Evolutionary conservation across 306 rosid genomes (phyloP), one percentile per base, ranked within the genome.

Genomic region (Oxytropis ochrocephala): DNA sequence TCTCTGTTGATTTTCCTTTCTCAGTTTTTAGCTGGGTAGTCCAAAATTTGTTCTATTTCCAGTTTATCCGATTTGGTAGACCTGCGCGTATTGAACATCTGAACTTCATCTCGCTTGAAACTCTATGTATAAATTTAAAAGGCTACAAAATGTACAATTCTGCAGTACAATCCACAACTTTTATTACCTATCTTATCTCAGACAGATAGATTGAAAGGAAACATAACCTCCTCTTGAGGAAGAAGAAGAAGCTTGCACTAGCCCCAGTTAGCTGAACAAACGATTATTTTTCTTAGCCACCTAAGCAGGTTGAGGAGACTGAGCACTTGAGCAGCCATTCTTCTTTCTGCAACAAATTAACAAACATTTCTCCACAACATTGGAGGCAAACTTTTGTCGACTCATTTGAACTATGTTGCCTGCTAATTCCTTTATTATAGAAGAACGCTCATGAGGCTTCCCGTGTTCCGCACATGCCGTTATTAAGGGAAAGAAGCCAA

Each of bases 221-320:
- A 76, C 82, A 65, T 62, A 75, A 66, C 71, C 82, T 83, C 80
- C 74, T 49, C 2, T 35, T 33, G 38, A 33, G 69, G 83, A 69
- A 70, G n/a, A 60, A 61, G 84, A 51, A 47, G 91, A 70, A 84
- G 82, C 91, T 74, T 83, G 80, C 85, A 80, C 89, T 85, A 78
- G 91, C 90, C 86, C 86, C 90, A 76, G 96, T 88, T 93, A 93
- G 98, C 92, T 94, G 96, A 88, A 90, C 98, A 94, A 66, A 75
- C 83, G 47, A 36, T 59, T 59, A 59, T 59, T 59, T 36, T 16
- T 59, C 93, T 88, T 82, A 13, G 79, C 90, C 70, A 57, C 78
- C 85, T 82, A 83, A 30, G 88, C 86, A 68, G 86, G 89, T 78
- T 90, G 94, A 42, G 82, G 83, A 85, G 89, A 71, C 82, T 94